Evolutionary conservation across 768 basidiomycete genomes (phyloP), one percentile per base, ranked within the genome.

Genomic region (Suillus plorans): DNA sequence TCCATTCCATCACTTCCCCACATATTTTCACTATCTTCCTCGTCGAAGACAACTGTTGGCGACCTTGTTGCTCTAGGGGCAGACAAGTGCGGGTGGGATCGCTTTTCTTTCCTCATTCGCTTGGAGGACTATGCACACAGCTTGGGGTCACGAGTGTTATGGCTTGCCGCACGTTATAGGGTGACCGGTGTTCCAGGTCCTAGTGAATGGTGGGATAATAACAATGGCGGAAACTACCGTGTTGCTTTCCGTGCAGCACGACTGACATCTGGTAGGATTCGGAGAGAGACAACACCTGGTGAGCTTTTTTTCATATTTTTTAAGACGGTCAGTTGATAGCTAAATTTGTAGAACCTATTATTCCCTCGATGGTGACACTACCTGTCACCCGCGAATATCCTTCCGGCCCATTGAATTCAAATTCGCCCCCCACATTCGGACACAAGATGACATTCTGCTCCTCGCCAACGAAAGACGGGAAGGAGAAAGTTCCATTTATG

Each of bases 141-240:
- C 64, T 78, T 92, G 9, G 74, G 78, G 25, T 78, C 81, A 0
- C 79, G 88, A 37, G 84, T 81, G 2, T 73, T 92, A 61, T 89
- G 81, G 81, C 78, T 92, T 18, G 89, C 86, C 62, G 83, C 84
- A 12, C 78, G 92, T 57, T 88, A 82, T 72, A 70, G 74, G 37
- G 70, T 78, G 2, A 68, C 62, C 20, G 39, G 34, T 12, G n/a
- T 71, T 70, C 70, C 77, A 72, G 75, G 82, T 71, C 72, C 77
- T 9, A 85, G 82, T 1, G 96, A 99, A 79, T 91, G 90, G 84
- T 99, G 97, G 97, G 97, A 99, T 78, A 96, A 95, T 73, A 97
- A 97, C 69, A 77, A 69, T 4, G 89, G 88, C 0, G 68, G 74
- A 67, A 96, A 99, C 74, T 98, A 96, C 80, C 80, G 84, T 31